A percentile compares a stretch with the other conserved stretches of the same genome.
phyloP scores from a whole-genome alignment of 2,329 filamentous ascomycete species.

The Phaeophleospora eucalypticola region DNA sequence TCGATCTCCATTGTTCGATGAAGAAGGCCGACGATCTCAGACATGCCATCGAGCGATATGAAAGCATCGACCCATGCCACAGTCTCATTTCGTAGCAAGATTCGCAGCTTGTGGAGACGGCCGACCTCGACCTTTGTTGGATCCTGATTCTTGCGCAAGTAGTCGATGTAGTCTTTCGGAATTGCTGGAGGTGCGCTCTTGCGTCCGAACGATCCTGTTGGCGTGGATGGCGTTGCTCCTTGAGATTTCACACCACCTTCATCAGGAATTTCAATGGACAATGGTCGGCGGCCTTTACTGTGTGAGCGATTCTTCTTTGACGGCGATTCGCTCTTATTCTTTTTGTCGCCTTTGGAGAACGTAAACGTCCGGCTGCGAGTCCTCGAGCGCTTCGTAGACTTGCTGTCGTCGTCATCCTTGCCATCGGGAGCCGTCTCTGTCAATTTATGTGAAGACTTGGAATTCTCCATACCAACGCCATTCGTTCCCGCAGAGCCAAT shows the following conservation, averaged over 20 bases:
- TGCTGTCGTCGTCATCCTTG: slow-evolving; percentile 27
- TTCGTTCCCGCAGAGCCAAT: slow-evolving; percentile 53
- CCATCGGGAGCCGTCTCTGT: slow-evolving; percentile 22
- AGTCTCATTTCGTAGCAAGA: slow-evolving; percentile 88
- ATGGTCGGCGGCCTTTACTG: slow-evolving; percentile 50
- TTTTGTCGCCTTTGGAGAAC: slow-evolving; percentile 61
- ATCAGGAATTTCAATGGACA: slow-evolving; percentile 61
- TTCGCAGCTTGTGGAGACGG: slow-evolving; percentile 85
- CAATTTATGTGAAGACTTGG: slow-evolving; percentile 25
- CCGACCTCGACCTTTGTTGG: slow-evolving; percentile 87
- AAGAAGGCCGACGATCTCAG: slow-evolving; percentile 78
- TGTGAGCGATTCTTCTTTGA: slow-evolving; percentile 65
- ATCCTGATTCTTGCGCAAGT: slow-evolving; percentile 74
- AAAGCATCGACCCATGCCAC: slow-evolving; percentile 94
- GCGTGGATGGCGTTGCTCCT: slow-evolving; percentile 19
- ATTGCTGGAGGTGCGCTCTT: slow-evolving; percentile 49
- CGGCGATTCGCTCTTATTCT: slow-evolving; percentile 47
- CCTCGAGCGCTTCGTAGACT: slow-evolving; percentile 41
- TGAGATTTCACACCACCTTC: slow-evolving; percentile 15
- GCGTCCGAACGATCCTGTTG: slow-evolving; percentile 27
- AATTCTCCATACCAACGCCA: slow-evolving; percentile 43
- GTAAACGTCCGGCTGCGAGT: slow-evolving; percentile 75
- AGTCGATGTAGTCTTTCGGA: slow-evolving; percentile 80
- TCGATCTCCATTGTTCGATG: slow-evolving; percentile 93
- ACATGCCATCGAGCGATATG: slow-evolving; percentile 84